Evolutionary conservation across 495 filamentous ascomycete genomes (phyloP).

Genomic region (Apodospora peruviana): DNA sequence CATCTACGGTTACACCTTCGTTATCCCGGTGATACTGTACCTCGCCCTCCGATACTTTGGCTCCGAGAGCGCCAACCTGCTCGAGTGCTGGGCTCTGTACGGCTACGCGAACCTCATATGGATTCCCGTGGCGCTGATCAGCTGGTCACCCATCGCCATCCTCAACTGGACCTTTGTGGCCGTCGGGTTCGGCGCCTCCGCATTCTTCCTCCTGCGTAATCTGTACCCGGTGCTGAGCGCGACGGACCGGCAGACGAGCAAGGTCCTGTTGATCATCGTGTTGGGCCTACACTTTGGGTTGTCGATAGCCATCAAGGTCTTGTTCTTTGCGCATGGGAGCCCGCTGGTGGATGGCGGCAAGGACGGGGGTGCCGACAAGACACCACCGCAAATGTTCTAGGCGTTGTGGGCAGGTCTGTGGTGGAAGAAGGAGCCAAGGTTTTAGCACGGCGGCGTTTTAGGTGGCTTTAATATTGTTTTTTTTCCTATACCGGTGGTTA

Average conservation of each 20-base stretch:
- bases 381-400: background rate
- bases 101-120: slow-evolving; percentile 94
- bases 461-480: too few species aligned
- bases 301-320: slow-evolving; percentile 86
- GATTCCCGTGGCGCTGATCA: slow-evolving; percentile 89
- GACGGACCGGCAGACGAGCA: slow-evolving; percentile 86
- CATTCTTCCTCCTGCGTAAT: slow-evolving; percentile 84
- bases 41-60: slow-evolving; percentile 91
- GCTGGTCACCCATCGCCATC: slow-evolving; percentile 74
- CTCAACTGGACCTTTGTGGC: slow-evolving; percentile 93
- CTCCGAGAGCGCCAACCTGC: slow-evolving; percentile 75
- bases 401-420: background rate
- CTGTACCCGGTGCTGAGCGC: slow-evolving; percentile 89
- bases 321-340: slow-evolving; percentile 88
- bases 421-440: too few species aligned
- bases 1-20: slow-evolving; percentile 86
- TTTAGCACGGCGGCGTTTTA: too few species aligned
- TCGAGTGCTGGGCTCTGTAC: slow-evolving; percentile 92
- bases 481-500: too few species aligned
- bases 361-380: background rate
- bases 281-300: slow-evolving; percentile 80
- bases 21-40: slow-evolving; percentile 82
- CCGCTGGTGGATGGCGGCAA: slow-evolving; percentile 42
- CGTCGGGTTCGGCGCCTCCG: slow-evolving; percentile 80
- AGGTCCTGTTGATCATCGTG: slow-evolving; percentile 77